Conservation (phyloP, 2,329 filamentous ascomycete species). For the Ophiostoma ips region DNA sequence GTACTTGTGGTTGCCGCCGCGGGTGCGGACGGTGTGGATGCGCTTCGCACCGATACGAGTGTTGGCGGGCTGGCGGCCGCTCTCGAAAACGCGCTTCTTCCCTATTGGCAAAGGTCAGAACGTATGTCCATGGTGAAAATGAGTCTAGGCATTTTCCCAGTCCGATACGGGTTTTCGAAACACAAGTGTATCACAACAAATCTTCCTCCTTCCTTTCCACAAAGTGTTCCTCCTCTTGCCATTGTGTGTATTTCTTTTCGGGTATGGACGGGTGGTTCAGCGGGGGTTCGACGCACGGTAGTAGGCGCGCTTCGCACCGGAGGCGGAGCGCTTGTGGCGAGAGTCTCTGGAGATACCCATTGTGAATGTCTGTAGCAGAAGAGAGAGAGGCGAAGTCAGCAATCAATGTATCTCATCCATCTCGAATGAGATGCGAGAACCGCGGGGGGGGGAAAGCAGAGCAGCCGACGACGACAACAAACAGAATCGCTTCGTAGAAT, state of each 20-base stretch:
- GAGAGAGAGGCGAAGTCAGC: conserved; percentile 9
- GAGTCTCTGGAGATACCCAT: conserved; percentile 99
- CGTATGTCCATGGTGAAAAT: conserved; percentile 37
- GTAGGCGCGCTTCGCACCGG: conserved; percentile 93
- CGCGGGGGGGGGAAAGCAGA: background rate
- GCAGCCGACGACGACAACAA: background rate
- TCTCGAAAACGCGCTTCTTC: conserved; percentile 99
- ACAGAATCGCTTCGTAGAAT: background rate
- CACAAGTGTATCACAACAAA: conserved; percentile 1
- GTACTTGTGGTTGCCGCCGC: conserved; percentile 96
- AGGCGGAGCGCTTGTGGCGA: conserved; percentile 98
- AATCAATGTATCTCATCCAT: too few species aligned
- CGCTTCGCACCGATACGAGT: conserved; percentile 77
- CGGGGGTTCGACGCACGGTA: conserved; percentile 54
- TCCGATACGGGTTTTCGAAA: conserved; percentile 54
- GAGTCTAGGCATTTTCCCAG: conserved; percentile 12
- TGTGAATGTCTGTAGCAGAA: conserved; percentile 67
- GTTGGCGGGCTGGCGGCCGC: conserved; percentile 97
- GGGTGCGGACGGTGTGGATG: conserved; percentile 28
- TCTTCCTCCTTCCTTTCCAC: background rate
- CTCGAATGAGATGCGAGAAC: too few species aligned
- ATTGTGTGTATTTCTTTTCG: background rate
- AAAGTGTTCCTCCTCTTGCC: background rate
- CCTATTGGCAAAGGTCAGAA: conserved; percentile 63
- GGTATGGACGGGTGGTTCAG: background rate